Evolutionary conservation across 2,329 filamentous ascomycete species (phyloP).

Genomic region (Drechmeria coniospora): DNA sequence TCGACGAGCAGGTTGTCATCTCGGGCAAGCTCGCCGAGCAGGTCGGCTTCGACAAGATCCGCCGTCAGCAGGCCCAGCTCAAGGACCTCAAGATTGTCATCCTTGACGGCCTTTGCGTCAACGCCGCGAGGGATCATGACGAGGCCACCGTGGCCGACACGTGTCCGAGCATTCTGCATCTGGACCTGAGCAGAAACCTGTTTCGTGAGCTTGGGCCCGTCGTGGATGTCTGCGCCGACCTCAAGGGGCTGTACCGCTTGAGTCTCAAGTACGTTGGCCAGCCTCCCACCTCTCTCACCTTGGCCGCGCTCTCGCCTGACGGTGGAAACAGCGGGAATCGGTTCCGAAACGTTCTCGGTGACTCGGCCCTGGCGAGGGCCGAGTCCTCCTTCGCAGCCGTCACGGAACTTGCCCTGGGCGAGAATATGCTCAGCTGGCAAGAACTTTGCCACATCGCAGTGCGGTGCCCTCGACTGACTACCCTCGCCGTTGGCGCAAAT

Average conservation of each 20-base stretch:
- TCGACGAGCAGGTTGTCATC: constrained; percentile 43
- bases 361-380: constrained; percentile 15
- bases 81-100: constrained; percentile 67
- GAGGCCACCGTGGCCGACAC: constrained; percentile 27
- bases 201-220: constrained; percentile 55
- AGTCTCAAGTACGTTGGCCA: constrained; percentile 50
- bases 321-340: constrained; percentile 51
- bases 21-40: constrained; percentile 82
- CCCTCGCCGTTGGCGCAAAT: constrained; percentile 41
- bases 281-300: background rate
- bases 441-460: constrained; percentile 40
- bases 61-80: constrained; percentile 61
- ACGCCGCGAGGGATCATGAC: constrained; percentile 15
- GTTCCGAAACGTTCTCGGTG: constrained; percentile 30
- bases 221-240: constrained; percentile 51
- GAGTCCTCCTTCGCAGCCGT: constrained; percentile 32
- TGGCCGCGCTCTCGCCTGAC: background rate
- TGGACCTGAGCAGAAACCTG: constrained; percentile 77
- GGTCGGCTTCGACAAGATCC: constrained; percentile 88
- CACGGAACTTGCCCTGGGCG: constrained; percentile 47
- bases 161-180: constrained; percentile 56
- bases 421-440: constrained; percentile 51
- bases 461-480: constrained; percentile 36
- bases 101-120: constrained; percentile 60
- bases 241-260: constrained; percentile 50